A percentile compares a stretch with the other conserved stretches of the same genome.
phyloP scores from a whole-genome alignment of 1,284 basidiomycete species.

The Irpex sp. region DNA sequence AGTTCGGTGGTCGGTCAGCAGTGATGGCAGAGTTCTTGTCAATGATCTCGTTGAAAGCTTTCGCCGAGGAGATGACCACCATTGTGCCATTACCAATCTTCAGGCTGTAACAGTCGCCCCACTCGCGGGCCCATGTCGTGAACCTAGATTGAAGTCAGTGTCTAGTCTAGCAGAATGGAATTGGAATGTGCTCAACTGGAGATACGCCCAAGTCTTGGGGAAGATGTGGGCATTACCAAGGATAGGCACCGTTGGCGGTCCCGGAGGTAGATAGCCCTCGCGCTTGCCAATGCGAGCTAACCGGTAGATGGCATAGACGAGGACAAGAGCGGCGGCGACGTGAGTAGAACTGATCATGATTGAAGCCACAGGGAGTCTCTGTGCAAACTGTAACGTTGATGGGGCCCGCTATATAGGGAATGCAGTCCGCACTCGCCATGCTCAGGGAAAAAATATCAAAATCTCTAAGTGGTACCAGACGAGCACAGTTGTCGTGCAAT shows the following conservation, averaged over 20 bases:
- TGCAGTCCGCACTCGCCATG: neutral
- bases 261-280: slow-evolving; percentile 27
- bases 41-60: neutral
- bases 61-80: neutral
- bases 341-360: neutral
- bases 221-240: slow-evolving; percentile 29
- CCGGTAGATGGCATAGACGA: neutral
- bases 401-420: neutral
- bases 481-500: neutral
- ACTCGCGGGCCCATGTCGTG: slow-evolving; percentile 24
- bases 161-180: neutral
- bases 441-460: neutral
- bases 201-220: slow-evolving; percentile 22
- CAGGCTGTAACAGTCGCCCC: slow-evolving; percentile 26
- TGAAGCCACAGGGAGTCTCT: neutral
- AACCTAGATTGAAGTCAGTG: slow-evolving; percentile 13
- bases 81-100: slow-evolving; percentile 18
- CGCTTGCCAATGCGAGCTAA: slow-evolving; percentile 11
- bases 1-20: neutral
- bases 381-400: neutral
- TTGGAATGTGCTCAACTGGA: slow-evolving; percentile 15
- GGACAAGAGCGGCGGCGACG: neutral
- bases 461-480: neutral
- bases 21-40: neutral
- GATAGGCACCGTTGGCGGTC: slow-evolving; percentile 29